Base-by-base conservation (phyloP, 805 yeast genomes). In the Hanseniaspora valbyensis region DNA sequence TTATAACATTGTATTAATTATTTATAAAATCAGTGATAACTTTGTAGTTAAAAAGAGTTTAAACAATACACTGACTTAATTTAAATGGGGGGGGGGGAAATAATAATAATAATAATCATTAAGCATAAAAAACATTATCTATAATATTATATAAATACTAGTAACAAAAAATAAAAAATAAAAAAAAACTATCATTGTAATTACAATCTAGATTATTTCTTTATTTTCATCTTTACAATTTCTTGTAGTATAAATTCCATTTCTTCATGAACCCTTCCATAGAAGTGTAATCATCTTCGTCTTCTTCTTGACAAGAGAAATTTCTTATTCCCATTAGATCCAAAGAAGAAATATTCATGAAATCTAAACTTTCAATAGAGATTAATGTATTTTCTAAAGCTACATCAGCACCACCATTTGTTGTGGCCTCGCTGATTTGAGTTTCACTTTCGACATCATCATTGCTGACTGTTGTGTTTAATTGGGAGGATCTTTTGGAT, bases 191-290 rank as follows among this genome's bases (percentile, higher is more conserved):
- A 32, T 8, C 13, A 14, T 32, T 32, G 18, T 8, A 9, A 9
- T 32, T 32, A 32, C 6, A 28, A 26, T 7, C 29, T 26, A 26
- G 29, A 26, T 26, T 26, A 32, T 32, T 13, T 22, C 12, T 21
- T 14, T 33, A 19, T 7, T 13, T 24, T 4, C 9, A 24, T 21
- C 2, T 2, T 54, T 53, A 66, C 44, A 66, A 62, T 49, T 62
- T 64, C 54, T 60, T 62, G 48, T 60, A 57, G 43, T 63, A 64
- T 52, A 62, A 61, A 14, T 54, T 41, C 69, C 69, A 66, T 52
- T 66, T 65, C 37, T 63, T 58, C 2, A 65, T 50, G 32, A 66
- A 63, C 26, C 59, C 53, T 6, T 57, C 57, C 29, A 61, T 34
- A 3, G 40, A 41, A 10, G 36, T 22, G 28, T 57, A 48, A 12